Evolutionary conservation across 2,329 filamentous ascomycete species (phyloP), one percentile per base, ranked within the genome.

Genomic region (Helminthosporium solani): DNA sequence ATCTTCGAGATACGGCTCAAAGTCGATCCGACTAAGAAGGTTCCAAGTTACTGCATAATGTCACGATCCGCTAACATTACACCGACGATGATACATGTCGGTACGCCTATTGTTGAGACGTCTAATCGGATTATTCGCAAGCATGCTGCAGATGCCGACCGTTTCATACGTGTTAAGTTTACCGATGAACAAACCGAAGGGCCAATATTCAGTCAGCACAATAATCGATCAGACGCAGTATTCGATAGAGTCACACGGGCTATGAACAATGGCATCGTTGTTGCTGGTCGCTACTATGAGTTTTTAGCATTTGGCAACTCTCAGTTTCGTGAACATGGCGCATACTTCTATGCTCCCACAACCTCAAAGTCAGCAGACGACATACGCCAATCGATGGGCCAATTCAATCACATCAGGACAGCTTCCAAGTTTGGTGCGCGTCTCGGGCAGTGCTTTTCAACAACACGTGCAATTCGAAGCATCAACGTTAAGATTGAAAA

Each of bases 281-380:
- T 99, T 40, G 94, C 89, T 3, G 87, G 86, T 52, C 84, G 89
- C 7, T 82, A 83, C 47, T 99, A 90, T 67, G 81, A 92, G 56
- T 97, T 97, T 54, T 80, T 99, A 20, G 94, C 92, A 0, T 96
- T 91, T 71, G 92, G 94, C 0, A 97, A 94, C 67, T 96, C 94
- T 0, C 94, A 99, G 60, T 88, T 99, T 49, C 83, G 92, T 41
- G 91, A 97, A 63, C 85, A 92, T 56, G 88, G 91, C 0, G 91
- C 89, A 0, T 97, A 94, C 63, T 96, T 99, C 70, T 97, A 97
- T 67, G 86, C 88, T 3, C 81, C 87, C 0, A 83, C 82, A 0
- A 74, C 81, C 0, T 75, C 82, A 44, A 64, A 88, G 7, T 86
- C 82, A 1, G 89, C 89, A 42, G 80, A 86, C 15, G 78, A 85